Conservation (phyloP, 1,284 basidiomycete genomes). For the Pisolithus thermaeus region DNA sequence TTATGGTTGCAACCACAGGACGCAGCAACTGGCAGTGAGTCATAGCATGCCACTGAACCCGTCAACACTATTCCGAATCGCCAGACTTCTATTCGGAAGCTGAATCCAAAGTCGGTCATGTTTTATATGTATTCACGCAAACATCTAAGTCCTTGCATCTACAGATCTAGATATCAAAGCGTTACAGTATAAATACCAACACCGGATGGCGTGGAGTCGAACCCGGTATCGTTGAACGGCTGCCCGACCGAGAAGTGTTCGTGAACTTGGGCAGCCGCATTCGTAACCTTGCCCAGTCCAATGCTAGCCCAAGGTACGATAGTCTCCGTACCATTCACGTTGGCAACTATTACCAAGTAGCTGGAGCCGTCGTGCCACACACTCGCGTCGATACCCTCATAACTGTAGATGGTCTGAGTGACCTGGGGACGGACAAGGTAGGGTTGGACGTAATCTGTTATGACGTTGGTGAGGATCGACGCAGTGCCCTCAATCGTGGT, state of each 20-base stretch:
- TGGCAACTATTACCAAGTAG: constrained; percentile 19
- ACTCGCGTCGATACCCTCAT: constrained; percentile 17
- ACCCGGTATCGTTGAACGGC: constrained; percentile 15
- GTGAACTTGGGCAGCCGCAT: constrained; percentile 16
- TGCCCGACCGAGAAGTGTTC: constrained; percentile 9
- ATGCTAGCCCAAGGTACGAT: constrained; percentile 18
- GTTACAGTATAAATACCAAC: constrained; percentile 23
- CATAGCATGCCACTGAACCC: no score
- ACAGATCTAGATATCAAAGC: no score
- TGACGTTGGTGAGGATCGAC: not conserved
- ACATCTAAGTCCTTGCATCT: no score
- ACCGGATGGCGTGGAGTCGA: constrained; percentile 12
- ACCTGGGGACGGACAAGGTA: constrained; percentile 12
- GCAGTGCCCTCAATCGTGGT: constrained; percentile 13
- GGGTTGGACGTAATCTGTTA: constrained; percentile 12
- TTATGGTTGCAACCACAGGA: no score
- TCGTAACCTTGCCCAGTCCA: constrained; percentile 15
- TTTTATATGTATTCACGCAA: no score
- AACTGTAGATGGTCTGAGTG: constrained; percentile 3
- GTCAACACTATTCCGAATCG: no score
- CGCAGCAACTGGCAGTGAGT: no score
- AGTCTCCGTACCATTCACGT: constrained; percentile 1
- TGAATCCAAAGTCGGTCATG: no score
- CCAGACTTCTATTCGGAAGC: no score
- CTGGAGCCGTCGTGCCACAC: constrained; percentile 18